Evolutionary conservation across 1,284 basidiomycete species (phyloP), one percentile per base, ranked within the genome.

Genomic region (Irpex sp.): DNA sequence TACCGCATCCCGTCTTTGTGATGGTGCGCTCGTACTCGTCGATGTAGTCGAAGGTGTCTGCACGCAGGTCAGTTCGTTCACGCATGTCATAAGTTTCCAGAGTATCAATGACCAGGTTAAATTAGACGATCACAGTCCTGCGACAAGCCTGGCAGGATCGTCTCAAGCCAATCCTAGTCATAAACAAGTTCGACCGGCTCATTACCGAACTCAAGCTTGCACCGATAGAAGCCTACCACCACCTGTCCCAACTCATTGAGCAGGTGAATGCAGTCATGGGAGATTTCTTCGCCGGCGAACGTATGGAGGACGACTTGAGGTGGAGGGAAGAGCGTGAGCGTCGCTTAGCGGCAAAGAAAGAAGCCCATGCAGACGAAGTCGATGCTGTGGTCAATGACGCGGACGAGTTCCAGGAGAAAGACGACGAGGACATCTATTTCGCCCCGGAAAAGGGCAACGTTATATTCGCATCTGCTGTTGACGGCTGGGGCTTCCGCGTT

Each of bases 251-350:
- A 59, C 82, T 99, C 19, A 94, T 99, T 66, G 97, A 99, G 75
- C 94, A 98, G 72, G 97, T 98, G 33, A 99, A 99, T 72, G 97
- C 96, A 0, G 94, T 99, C 63, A 97, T 98, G 90, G 97, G 97
- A 0, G 88, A 88, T 58, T 97, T 98, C 77, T 99, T 96, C 71
- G 95, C 95, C 0, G 87, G 90, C 1, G 97, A 98, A 66, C 82
- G 97, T n/a, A 97, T 99, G 95, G 94, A 95, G 67, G 95, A 98
- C 69, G 96, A 98, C 77, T 77, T 95, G 49, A 83, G 94, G 17
- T 97, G 97, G 94, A 83, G 92, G 68, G 96, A 98, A 77, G 93
- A 93, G 68, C 87, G 93, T 33, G 95, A 98, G 70, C 85, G 87
- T 55, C 85, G 94, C 4, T 77, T 97, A 13, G 87, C 86, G 7